phyloP scores from a whole-genome alignment of 352 stramenopile genomes.

The Globisporangium paddicum region DNA sequence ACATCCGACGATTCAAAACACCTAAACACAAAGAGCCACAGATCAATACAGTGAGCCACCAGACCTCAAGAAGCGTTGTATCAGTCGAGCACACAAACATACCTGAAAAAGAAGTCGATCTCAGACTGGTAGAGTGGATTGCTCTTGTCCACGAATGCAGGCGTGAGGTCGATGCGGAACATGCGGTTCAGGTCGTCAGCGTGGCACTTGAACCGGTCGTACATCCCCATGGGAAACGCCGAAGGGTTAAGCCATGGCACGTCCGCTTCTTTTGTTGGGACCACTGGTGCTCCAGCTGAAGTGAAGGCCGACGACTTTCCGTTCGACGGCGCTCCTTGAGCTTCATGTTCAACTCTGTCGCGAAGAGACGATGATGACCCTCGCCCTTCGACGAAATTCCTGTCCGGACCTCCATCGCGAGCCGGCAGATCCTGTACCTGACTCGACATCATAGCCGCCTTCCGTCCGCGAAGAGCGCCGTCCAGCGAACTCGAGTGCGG shows the following conservation, averaged over 20 bases:
- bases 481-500: not conserved
- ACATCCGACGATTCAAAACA: constrained; percentile 79
- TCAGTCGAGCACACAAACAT: no score
- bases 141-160: constrained; percentile 42
- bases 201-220: constrained; percentile 47
- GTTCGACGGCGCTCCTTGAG: not conserved
- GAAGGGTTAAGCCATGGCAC: constrained; percentile 50
- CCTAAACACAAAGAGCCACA: constrained; percentile 7
- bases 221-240: constrained; percentile 47
- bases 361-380: not conserved
- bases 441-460: not conserved
- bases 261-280: constrained; percentile 19
- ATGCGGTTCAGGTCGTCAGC: constrained; percentile 53
- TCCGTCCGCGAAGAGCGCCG: not conserved
- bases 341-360: not conserved
- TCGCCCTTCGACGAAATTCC: not conserved
- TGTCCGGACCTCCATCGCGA: not conserved
- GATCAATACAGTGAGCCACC: not conserved
- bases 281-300: not conserved
- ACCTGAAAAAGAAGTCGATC: constrained; percentile 62
- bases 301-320: constrained; percentile 1
- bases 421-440: not conserved
- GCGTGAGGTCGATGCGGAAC: constrained; percentile 62
- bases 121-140: constrained; percentile 50
- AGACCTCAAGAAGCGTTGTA: no score